Evolutionary conservation across 495 filamentous ascomycete genomes (phyloP), one percentile per base, ranked within the genome.

Genomic region (Aspergillus wentii): DNA sequence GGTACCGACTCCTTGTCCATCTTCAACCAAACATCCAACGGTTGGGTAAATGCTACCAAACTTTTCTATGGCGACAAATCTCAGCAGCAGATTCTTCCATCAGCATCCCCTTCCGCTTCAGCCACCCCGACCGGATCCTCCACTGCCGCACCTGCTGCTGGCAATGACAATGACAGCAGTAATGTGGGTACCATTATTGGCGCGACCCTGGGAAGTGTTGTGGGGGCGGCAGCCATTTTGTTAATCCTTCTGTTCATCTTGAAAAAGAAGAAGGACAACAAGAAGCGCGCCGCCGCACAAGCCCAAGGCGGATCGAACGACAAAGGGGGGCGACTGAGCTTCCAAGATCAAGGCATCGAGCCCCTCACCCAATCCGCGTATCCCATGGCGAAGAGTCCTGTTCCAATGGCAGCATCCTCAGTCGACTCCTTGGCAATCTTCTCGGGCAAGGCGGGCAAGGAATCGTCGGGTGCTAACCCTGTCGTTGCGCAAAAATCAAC

Each of bases 11-110:
- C 64, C 2, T 40, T 98, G 15, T 78, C 73, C 42, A 83, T 98
- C 44, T 98, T 95, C 62, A 75, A 96, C 53, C 76, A 82, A 34
- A 78, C 74, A 17, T 61, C 74, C 34, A 95, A 97, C 53, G 61
- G 69, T 44, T 98, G 92, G 92, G 57, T 82, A 15, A 86, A 96
- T 61, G 71, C 88, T 0, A 82, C 76, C 2, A 59, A 73, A 16
- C 58, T 84, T 19, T 82, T 97, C 40, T 57, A 61, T 25, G 68
- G 66, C 19, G 71, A 62, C 6, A 52, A 71, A 29, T 36, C 53
- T 18, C 33, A 49, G 16, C 57, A 69, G 20, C 40, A 61, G 58
- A 17, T 48, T 56, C 17, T 66, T 29, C 56, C 59, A 11, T 41
- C 63, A 3, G 33, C 63, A 6, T 51, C 61, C 5, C 40, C 61